Evolutionary conservation across 306 rosid species (phyloP).

Genomic region (Gynostemma pentaphyllum): DNA sequence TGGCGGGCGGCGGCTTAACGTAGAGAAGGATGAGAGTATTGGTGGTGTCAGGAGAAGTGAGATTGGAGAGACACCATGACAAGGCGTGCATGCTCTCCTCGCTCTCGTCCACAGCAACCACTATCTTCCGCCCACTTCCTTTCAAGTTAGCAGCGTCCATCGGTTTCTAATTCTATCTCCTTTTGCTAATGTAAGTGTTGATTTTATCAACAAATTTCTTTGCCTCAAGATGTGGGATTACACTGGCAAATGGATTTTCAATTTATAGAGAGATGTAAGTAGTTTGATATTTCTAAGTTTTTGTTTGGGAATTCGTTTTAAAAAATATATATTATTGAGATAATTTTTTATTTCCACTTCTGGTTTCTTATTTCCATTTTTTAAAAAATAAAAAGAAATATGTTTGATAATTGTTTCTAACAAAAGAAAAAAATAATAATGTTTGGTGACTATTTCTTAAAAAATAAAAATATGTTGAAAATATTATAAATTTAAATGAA

Average conservation of each 20-base stretch:
- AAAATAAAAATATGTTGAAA: too few species aligned
- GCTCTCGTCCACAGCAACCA: slow-evolving; percentile 82
- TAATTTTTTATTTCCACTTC: too few species aligned
- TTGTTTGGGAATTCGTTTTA: too few species aligned
- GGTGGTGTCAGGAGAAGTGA: slow-evolving; percentile 25
- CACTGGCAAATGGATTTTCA: neutral
- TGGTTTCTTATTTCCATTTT: too few species aligned
- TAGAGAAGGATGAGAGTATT: slow-evolving; percentile 58
- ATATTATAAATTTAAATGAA: too few species aligned
- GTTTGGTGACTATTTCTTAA: too few species aligned
- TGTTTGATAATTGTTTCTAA: too few species aligned
- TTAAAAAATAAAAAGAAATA: too few species aligned
- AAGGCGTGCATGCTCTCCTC: slow-evolving; percentile 74
- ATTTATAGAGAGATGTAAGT: too few species aligned
- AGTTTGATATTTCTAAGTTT: too few species aligned
- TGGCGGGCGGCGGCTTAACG: slow-evolving; percentile 55
- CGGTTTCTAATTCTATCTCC: neutral
- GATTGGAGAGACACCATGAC: slow-evolving; percentile 58
- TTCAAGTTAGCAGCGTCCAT: slow-evolving; percentile 24
- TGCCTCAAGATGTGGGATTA: neutral
- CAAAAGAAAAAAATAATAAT: too few species aligned
- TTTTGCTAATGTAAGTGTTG: neutral
- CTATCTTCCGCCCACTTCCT: slow-evolving; percentile 28
- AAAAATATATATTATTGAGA: too few species aligned
- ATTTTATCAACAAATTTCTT: neutral